Conservation (phyloP, 257 asterid genomes). For the Ajuga chamaepitys region DNA sequence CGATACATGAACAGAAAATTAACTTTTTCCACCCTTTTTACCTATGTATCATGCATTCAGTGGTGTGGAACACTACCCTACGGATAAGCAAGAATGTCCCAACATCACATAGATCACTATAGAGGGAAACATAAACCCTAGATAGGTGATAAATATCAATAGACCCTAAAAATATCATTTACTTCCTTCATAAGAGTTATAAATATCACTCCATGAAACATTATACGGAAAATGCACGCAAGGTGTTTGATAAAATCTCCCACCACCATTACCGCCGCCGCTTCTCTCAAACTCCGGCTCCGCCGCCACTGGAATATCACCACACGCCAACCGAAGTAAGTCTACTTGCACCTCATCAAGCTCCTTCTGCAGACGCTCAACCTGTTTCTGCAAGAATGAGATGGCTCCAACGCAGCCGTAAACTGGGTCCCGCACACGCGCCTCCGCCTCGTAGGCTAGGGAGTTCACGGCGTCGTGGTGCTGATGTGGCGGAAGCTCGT, state of each 20-base stretch:
- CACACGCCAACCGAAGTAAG: conserved; percentile 19
- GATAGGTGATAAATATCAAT: no score
- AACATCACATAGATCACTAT: no score
- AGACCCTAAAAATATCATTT: no score
- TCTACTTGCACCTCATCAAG: conserved; percentile 40
- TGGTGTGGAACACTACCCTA: no score
- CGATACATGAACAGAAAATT: no score
- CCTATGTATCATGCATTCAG: no score
- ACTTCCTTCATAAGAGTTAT: conserved; percentile 25
- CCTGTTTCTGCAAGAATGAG: conserved; percentile 41
- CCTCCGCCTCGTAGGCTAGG: conserved; percentile 53
- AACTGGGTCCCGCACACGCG: conserved; percentile 48
- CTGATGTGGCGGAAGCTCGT: conserved; percentile 48
- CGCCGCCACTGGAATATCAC: background rate
- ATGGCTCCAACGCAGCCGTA: conserved; percentile 51
- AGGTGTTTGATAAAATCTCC: conserved; percentile 31
- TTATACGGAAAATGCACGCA: conserved; percentile 14
- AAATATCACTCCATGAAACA: conserved; percentile 26
- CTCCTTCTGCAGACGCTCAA: conserved; percentile 44
- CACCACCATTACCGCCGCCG: conserved; percentile 10
- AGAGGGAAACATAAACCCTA: no score
- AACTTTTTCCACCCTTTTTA: no score
- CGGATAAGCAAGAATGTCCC: no score
- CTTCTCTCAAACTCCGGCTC: background rate
- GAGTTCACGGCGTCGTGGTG: conserved; percentile 49